Conservation (phyloP, 78 protist genomes). For the Pelomyxa schiedti region DNA sequence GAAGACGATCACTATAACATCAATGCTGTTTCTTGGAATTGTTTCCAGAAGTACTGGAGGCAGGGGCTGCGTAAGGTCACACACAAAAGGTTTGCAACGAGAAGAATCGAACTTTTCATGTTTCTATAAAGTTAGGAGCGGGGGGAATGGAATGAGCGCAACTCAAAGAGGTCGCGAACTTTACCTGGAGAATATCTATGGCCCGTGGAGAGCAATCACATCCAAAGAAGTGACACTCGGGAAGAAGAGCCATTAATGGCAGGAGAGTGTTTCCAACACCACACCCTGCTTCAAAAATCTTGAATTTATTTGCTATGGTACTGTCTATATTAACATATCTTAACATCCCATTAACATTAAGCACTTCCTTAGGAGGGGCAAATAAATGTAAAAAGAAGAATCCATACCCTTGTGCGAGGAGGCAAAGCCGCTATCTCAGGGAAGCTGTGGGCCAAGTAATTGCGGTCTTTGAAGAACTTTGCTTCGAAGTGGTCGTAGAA, state of each 20-base stretch:
- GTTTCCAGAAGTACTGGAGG: too few relatives aligned
- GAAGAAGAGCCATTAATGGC: background rate
- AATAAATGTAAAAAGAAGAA: too few relatives aligned
- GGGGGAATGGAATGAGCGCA: too few relatives aligned
- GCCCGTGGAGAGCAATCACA: background rate
- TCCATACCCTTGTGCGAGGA: background rate
- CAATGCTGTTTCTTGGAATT: background rate
- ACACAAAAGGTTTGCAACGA: too few relatives aligned
- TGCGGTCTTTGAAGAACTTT: constrained; percentile 55
- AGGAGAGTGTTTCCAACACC: constrained; percentile 18
- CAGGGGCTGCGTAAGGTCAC: too few relatives aligned
- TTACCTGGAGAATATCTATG: background rate
- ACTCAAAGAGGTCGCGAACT: too few relatives aligned
- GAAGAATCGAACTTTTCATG: too few relatives aligned
- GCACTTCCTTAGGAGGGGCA: too few relatives aligned
- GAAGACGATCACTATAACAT: background rate
- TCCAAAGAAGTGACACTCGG: background rate
- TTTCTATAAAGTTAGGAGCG: too few relatives aligned
- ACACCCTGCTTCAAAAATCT: constrained; percentile 20
- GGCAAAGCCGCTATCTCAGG: constrained; percentile 20
- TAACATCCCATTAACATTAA: too few relatives aligned
- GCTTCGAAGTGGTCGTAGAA: constrained; percentile 39
- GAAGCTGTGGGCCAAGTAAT: constrained; percentile 41
- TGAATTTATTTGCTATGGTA: too few relatives aligned
- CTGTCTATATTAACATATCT: too few relatives aligned